These are phyloP conservation scores for Atalantia buxifolia DNA, from an alignment of 345 rosid genomes.

Conservation along the genomic window DNA sequence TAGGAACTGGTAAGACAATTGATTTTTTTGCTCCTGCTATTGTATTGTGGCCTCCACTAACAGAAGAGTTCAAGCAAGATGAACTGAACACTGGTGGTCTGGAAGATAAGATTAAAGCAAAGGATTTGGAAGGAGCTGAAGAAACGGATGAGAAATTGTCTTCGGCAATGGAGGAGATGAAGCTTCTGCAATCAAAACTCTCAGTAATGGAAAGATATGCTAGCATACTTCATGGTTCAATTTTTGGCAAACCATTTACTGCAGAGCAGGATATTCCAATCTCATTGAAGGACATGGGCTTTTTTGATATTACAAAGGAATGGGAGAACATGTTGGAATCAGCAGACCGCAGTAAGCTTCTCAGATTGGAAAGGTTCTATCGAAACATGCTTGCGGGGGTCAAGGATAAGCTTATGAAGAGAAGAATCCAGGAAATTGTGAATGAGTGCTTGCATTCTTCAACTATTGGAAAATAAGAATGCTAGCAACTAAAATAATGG, in stretches of 20 bases:
- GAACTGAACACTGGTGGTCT: slow-evolving; percentile 8
- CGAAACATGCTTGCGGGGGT: slow-evolving; percentile 69
- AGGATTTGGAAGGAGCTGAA: slow-evolving; percentile 22
- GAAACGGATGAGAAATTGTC: slow-evolving; percentile 46
- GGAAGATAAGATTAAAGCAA: slow-evolving; percentile 21
- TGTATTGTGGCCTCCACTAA: slow-evolving; percentile 62
- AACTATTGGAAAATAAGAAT: slow-evolving; percentile 12
- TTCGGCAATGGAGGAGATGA: slow-evolving; percentile 62
- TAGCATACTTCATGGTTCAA: slow-evolving; percentile 75
- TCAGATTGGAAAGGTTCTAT: slow-evolving; percentile 72
- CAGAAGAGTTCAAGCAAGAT: slow-evolving; percentile 36
- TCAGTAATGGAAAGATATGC: slow-evolving; percentile 68
- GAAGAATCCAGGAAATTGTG: slow-evolving; percentile 73
- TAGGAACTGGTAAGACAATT: slow-evolving; percentile 55
- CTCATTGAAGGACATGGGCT: slow-evolving; percentile 42
- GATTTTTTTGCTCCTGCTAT: slow-evolving; percentile 50
- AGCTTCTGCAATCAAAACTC: slow-evolving; percentile 58
- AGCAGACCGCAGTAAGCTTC: slow-evolving; percentile 62
- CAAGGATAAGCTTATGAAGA: slow-evolving; percentile 80
- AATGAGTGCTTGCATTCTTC: slow-evolving; percentile 59
- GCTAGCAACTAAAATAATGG: not conserved
- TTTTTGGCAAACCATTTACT: slow-evolving; percentile 72
- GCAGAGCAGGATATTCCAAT: slow-evolving; percentile 64
- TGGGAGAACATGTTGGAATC: slow-evolving; percentile 85
- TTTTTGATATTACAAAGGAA: slow-evolving; percentile 60